phyloP scores from a whole-genome alignment of 345 rosid genomes.

The Brassica incana region DNA sequence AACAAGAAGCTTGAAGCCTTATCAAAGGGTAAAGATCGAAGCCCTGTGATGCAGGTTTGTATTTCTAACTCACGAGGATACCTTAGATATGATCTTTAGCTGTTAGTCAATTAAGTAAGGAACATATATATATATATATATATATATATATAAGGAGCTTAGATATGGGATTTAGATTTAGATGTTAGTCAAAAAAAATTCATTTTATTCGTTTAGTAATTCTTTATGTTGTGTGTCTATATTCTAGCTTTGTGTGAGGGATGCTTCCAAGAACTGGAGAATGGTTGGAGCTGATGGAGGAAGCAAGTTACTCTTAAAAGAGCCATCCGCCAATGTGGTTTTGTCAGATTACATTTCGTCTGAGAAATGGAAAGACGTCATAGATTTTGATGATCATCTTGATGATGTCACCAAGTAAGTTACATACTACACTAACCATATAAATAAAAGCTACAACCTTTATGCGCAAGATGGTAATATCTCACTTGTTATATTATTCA shows the following conservation, averaged over 20 bases:
- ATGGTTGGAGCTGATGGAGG: slow-evolving; percentile 64
- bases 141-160: not conserved
- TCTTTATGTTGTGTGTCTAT: not conserved
- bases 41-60: slow-evolving; percentile 85
- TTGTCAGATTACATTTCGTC: slow-evolving; percentile 71
- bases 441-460: not conserved
- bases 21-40: slow-evolving; percentile 58
- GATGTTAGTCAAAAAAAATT: too few relatives aligned
- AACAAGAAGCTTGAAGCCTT: slow-evolving; percentile 77
- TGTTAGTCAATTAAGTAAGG: not conserved
- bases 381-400: slow-evolving; percentile 92
- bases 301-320: slow-evolving; percentile 63
- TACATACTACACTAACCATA: not conserved
- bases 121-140: not conserved
- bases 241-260: slow-evolving; percentile 71
- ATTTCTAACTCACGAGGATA: not conserved
- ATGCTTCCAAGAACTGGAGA: slow-evolving; percentile 91
- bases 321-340: slow-evolving; percentile 75
- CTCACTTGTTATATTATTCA: slow-evolving; percentile 7
- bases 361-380: slow-evolving; percentile 74
- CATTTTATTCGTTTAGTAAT: not conserved
- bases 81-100: not conserved
- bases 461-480: slow-evolving; percentile 9
- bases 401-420: slow-evolving; percentile 86
- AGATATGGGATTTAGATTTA: too few relatives aligned